These are phyloP conservation scores for Vigna radiata DNA, from an alignment of 306 rosid species.

Conservation along the genomic window DNA sequence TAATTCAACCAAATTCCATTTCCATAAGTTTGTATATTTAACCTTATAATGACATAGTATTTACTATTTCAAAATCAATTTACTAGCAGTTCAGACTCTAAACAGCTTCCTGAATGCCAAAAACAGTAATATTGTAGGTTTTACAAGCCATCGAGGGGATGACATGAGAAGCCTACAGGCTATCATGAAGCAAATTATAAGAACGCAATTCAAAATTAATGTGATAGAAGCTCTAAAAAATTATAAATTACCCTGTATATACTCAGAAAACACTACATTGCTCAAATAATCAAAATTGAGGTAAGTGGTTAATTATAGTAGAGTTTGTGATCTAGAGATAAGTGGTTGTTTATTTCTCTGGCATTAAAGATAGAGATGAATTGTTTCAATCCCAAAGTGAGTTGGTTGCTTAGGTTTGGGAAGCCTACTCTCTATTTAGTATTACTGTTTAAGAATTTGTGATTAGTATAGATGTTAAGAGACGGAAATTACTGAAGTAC, in stretches of 20 bases:
- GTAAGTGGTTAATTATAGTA: no score
- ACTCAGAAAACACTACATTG: slow-evolving; percentile 12
- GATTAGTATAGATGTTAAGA: neutral
- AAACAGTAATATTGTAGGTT: neutral
- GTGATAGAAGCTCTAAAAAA: neutral
- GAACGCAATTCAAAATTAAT: neutral
- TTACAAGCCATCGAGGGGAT: neutral
- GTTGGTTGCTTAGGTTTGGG: neutral
- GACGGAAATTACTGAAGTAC: slow-evolving; percentile 54
- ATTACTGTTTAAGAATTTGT: neutral
- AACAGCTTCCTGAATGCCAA: neutral
- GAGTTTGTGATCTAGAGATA: neutral
- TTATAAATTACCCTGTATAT: neutral
- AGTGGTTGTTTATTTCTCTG: neutral
- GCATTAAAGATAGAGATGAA: neutral
- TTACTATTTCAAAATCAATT: neutral
- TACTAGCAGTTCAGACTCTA: neutral
- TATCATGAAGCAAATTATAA: slow-evolving; percentile 18
- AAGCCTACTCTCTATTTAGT: no score
- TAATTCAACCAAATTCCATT: neutral
- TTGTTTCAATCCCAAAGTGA: neutral
- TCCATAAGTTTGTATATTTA: neutral
- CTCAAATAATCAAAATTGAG: no score
- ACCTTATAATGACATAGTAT: neutral
- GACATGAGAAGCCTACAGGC: neutral